Percentiles rank a stretch among this genome's conserved stretches.
phyloP scores from a whole-genome alignment of 1,284 basidiomycete species.

The Cerioporus squamosus region DNA sequence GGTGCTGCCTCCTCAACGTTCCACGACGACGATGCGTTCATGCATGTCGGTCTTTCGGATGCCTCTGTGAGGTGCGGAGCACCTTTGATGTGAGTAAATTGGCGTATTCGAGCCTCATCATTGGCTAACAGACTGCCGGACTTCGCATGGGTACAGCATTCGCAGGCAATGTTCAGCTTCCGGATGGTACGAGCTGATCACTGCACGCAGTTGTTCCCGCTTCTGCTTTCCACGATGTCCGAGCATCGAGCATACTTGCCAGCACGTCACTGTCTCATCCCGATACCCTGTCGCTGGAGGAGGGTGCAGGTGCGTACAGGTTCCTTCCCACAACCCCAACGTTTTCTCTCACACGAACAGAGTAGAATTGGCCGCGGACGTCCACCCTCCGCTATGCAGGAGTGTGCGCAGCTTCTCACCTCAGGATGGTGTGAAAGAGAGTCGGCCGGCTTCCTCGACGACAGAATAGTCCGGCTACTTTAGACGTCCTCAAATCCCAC shows the following conservation, averaged over 20 bases:
- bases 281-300: not conserved
- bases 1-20: too few relatives aligned
- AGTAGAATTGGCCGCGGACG: constrained; percentile 1
- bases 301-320: not conserved
- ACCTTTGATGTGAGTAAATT: too few relatives aligned
- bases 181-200: too few relatives aligned
- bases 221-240: too few relatives aligned
- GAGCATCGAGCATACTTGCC: too few relatives aligned
- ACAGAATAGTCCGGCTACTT: not conserved
- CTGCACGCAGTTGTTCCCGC: too few relatives aligned
- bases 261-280: not conserved
- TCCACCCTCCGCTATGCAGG: not conserved
- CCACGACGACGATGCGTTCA: too few relatives aligned
- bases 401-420: constrained; percentile 14
- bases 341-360: constrained; percentile 19
- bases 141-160: too few relatives aligned
- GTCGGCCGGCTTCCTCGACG: not conserved
- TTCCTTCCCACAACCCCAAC: constrained; percentile 12
- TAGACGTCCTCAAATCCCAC: constrained; percentile 15
- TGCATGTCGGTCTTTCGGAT: too few relatives aligned
- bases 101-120: too few relatives aligned
- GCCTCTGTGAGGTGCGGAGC: not conserved
- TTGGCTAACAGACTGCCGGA: too few relatives aligned
- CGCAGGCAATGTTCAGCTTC: too few relatives aligned
- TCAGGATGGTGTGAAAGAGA: constrained; percentile 8